Evolutionary conservation across 805 yeast species (phyloP).

Genomic region (Kluyveromyces dobzhanskii): DNA sequence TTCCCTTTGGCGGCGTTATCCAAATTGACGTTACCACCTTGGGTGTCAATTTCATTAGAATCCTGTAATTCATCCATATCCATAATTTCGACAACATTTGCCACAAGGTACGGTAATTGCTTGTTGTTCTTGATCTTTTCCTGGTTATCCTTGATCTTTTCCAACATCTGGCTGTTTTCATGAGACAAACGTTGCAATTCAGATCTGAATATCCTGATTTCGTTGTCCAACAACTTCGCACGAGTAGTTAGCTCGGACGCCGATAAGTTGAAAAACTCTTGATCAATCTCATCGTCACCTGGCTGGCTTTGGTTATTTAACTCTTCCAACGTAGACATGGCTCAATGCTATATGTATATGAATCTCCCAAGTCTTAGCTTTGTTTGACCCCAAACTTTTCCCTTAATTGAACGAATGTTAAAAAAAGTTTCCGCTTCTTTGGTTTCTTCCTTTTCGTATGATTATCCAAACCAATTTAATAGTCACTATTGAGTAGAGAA

Average conservation of each 20-base stretch:
- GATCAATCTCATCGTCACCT: constrained; percentile 57
- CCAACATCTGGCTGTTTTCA: constrained; percentile 88
- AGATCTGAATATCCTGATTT: constrained; percentile 88
- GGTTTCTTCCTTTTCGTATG: too few relatives aligned
- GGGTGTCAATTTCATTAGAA: constrained; percentile 51
- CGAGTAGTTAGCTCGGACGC: constrained; percentile 80
- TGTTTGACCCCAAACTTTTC: not conserved
- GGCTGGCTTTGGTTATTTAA: constrained; percentile 44
- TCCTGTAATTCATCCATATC: constrained; percentile 80
- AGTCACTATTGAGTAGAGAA: too few relatives aligned
- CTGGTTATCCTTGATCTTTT: constrained; percentile 89
- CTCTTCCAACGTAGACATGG: constrained; percentile 82
- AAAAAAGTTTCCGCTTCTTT: too few relatives aligned
- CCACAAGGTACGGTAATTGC: constrained; percentile 92
- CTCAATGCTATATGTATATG: not conserved
- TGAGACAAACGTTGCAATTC: constrained; percentile 86
- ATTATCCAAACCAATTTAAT: too few relatives aligned
- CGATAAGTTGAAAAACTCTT: constrained; percentile 70
- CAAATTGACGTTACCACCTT: constrained; percentile 91
- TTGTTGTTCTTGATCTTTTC: constrained; percentile 93
- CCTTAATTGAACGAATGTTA: too few relatives aligned
- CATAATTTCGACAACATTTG: constrained; percentile 89
- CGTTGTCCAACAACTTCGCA: constrained; percentile 83
- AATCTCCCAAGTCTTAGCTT: not conserved
- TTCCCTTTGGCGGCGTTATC: constrained; percentile 89